A percentile compares a stretch with the other conserved stretches of the same genome.
Conservation (phyloP, 1,284 basidiomycete genomes). For the Stereum hirsutum region DNA sequence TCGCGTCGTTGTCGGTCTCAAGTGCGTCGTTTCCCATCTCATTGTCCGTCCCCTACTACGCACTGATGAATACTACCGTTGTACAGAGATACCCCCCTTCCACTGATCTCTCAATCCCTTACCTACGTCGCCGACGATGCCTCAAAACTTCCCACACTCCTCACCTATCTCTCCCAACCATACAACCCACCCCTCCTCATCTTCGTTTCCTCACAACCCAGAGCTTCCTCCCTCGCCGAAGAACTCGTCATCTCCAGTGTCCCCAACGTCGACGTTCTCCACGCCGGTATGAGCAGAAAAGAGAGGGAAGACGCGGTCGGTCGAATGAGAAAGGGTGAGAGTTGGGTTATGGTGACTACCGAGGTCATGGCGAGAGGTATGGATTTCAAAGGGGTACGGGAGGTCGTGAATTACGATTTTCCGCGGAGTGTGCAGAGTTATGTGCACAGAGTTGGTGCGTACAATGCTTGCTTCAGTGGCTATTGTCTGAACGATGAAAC, state of each 20-base stretch:
- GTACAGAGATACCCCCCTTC: slow-evolving; percentile 77
- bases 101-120: slow-evolving; percentile 78
- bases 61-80: slow-evolving; percentile 1
- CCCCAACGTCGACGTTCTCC: slow-evolving; percentile 86
- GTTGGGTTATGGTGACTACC: slow-evolving; percentile 90
- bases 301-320: slow-evolving; percentile 82
- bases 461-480: not conserved
- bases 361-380: slow-evolving; percentile 96
- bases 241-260: slow-evolving; percentile 80
- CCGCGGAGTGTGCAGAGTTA: slow-evolving; percentile 92
- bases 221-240: slow-evolving; percentile 85
- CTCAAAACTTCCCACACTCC: slow-evolving; percentile 84
- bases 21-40: slow-evolving; percentile 50
- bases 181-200: slow-evolving; percentile 90
- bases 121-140: slow-evolving; percentile 90
- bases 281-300: slow-evolving; percentile 81
- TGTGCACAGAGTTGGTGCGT: slow-evolving; percentile 84
- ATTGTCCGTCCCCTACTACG: slow-evolving; percentile 3
- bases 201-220: slow-evolving; percentile 89
- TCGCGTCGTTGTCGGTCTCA: slow-evolving; percentile 88
- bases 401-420: slow-evolving; percentile 97
- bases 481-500: too few species aligned
- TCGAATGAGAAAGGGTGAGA: slow-evolving; percentile 80
- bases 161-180: slow-evolving; percentile 73
- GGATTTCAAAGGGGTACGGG: slow-evolving; percentile 92